Percentiles rank a stretch among this genome's conserved stretches.
These are phyloP conservation scores for Centrapalus pauciflorus DNA, from an alignment of 129 eudicot species.

Conservation along the genomic window DNA sequence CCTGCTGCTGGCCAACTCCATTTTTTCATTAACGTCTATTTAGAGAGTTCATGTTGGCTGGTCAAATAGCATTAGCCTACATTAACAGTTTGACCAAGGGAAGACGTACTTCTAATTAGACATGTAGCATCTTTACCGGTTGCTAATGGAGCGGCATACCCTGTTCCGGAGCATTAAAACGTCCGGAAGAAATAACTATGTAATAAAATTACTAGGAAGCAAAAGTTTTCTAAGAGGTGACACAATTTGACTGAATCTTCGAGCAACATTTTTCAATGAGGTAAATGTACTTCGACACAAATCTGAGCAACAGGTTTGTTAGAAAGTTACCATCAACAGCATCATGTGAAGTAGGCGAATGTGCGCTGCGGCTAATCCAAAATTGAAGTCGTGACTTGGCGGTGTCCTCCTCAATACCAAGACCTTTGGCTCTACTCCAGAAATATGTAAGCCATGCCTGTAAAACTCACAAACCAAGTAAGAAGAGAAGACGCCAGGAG, in stretches of 20 bases:
- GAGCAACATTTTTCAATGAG: neutral
- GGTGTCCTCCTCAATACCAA: slow-evolving; percentile 69
- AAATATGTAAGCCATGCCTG: slow-evolving; percentile 98
- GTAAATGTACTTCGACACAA: neutral
- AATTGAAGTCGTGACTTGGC: slow-evolving; percentile 71
- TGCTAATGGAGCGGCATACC: no score
- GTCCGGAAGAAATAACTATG: neutral
- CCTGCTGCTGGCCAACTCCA: no score
- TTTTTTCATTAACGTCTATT: neutral
- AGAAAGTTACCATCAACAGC: slow-evolving; percentile 71
- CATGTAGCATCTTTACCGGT: no score
- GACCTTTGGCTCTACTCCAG: slow-evolving; percentile 85
- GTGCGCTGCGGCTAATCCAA: slow-evolving; percentile 85
- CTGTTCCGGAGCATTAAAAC: neutral
- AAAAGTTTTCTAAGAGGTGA: neutral
- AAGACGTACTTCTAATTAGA: no score
- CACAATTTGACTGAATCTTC: neutral
- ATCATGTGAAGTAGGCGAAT: slow-evolving; percentile 91
- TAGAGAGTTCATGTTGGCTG: neutral
- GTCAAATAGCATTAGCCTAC: neutral
- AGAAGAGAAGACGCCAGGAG: neutral
- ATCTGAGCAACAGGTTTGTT: neutral
- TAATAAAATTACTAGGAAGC: neutral
- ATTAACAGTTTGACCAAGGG: no score
- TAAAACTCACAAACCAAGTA: neutral